Base-by-base conservation (phyloP, 805 yeast genomes). In the Candida sonorensis region DNA sequence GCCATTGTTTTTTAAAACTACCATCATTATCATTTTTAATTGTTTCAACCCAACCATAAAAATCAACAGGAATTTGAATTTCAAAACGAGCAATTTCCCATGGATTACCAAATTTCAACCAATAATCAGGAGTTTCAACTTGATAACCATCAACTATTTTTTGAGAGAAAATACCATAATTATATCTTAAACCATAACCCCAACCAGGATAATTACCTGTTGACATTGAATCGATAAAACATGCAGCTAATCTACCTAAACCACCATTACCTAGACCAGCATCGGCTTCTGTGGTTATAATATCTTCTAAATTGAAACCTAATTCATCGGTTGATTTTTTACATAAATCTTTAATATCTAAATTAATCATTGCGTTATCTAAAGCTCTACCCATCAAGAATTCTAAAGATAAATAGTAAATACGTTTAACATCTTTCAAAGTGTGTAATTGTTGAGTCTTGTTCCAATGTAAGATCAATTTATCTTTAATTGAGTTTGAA, bases 211-310 rank as follows among this genome's bases (percentile, higher is more conserved):
- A 84, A 57, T 83, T 78, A 44, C 83, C 81, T 4, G 94, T 77
- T 22, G 92, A 75, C 55, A 87, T 64, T 2, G 95, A 85, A 61
- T 88, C 96, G 29, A 87, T 75, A 54, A 86, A 87, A 61, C 96
- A 88, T 14, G 96, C 95, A 15, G 96, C 96, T 52, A 87, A 67
- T 55, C 97, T 75, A 41, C 97, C 97, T 35, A 87, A 66, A 42
- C 97, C 97, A 53, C 97, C 97, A 51, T 88, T 88, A 50, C 97
- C 97, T 34, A 87, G 69, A 17, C 87, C 96, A 9, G 96, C 95
- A 59, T 87, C 97, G 0, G 94, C 92, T 61, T 87, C 97, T 50
- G 82, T 77, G 31, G 77, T 77, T 45, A 88, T 64, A 18, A 87
- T 69, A 48, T 87, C 96, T 61, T 88, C 97, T 42, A 87, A 62